A percentile compares a stretch with the other conserved stretches of the same genome.
phyloP scores from a whole-genome alignment of 352 stramenopile genomes.

The Globisporangium solare region DNA sequence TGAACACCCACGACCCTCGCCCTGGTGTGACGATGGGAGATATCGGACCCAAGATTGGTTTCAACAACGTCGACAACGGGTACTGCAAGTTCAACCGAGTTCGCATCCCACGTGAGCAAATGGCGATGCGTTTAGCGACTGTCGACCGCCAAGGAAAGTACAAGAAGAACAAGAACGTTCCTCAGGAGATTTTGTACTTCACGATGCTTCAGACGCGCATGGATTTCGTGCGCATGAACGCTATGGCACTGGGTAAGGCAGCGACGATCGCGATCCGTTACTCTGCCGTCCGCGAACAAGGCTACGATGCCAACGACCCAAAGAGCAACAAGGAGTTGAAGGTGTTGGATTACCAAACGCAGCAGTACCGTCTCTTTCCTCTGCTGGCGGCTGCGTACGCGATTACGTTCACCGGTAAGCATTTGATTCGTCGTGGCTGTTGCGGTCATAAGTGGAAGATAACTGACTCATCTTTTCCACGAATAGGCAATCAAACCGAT shows the following conservation, averaged over 20 bases:
- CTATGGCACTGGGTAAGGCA: conserved; percentile 73
- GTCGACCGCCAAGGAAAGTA: conserved; percentile 65
- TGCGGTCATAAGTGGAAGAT: too few species aligned
- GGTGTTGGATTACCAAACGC: conserved; percentile 94
- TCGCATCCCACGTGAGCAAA: conserved; percentile 53
- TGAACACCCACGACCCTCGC: conserved; percentile 65
- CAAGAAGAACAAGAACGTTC: conserved; percentile 40
- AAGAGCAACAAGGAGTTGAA: conserved; percentile 67
- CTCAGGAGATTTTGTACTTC: conserved; percentile 64
- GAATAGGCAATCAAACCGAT: background rate
- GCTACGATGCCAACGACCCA: conserved; percentile 55
- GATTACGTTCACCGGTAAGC: conserved; percentile 1
- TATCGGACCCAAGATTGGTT: conserved; percentile 43
- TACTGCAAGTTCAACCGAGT: conserved; percentile 57
- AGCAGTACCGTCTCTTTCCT: conserved; percentile 94
- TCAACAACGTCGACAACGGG: conserved; percentile 54
- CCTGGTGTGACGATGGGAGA: conserved; percentile 55
- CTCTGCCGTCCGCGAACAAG: conserved; percentile 90
- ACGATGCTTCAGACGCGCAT: conserved; percentile 82
- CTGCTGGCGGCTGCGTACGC: conserved; percentile 90
- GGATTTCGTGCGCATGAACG: conserved; percentile 48
- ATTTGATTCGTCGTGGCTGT: too few species aligned
- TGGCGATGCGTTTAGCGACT: conserved; percentile 41
- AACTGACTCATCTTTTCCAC: too few species aligned
- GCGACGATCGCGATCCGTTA: conserved; percentile 94